Conservation (phyloP, 2,329 filamentous ascomycete species). For the Xylariaceae sp. region DNA sequence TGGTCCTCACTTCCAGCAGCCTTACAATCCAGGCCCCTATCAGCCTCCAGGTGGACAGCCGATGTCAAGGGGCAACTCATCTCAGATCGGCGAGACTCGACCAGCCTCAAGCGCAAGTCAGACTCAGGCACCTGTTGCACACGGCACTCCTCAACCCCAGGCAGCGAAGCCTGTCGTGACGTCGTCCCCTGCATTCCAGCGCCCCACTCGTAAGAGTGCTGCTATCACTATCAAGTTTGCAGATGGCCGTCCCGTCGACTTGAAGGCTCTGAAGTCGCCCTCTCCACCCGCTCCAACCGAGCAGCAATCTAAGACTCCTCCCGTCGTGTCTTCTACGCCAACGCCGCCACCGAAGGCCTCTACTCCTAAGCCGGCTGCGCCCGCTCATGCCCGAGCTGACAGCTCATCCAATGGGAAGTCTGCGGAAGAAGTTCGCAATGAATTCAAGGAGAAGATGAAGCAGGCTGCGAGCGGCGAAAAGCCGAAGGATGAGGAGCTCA, state of each 20-base stretch:
- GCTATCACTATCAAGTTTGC: constrained; percentile 80
- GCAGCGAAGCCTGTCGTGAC: constrained; percentile 47
- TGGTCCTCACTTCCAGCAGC: constrained; percentile 37
- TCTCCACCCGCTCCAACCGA: constrained; percentile 47
- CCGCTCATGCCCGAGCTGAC: constrained; percentile 63
- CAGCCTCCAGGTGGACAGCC: constrained; percentile 42
- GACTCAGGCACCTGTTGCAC: constrained; percentile 49
- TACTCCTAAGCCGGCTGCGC: constrained; percentile 40
- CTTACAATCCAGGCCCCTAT: constrained; percentile 34
- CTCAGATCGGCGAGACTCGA: constrained; percentile 56
- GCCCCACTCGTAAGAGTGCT: constrained; percentile 55
- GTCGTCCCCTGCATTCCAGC: constrained; percentile 38
- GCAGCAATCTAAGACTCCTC: constrained; percentile 56
- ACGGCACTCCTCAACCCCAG: constrained; percentile 55
- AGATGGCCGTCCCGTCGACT: constrained; percentile 68
- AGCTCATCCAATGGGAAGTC: constrained; percentile 63
- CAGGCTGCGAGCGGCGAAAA: constrained; percentile 42
- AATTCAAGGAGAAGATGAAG: constrained; percentile 74
- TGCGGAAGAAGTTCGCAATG: constrained; percentile 72
- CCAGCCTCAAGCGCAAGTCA: constrained; percentile 60
- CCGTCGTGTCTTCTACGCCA: constrained; percentile 64
- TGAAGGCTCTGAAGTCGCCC: constrained; percentile 52
- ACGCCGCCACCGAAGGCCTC: constrained; percentile 73
- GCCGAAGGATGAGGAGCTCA: constrained; percentile 38
- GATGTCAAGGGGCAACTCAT: constrained; percentile 74